Percentiles rank a stretch among this genome's conserved stretches.
Evolutionary conservation across 495 filamentous ascomycete species (phyloP).

Genomic region (Filosporella fistucella): DNA sequence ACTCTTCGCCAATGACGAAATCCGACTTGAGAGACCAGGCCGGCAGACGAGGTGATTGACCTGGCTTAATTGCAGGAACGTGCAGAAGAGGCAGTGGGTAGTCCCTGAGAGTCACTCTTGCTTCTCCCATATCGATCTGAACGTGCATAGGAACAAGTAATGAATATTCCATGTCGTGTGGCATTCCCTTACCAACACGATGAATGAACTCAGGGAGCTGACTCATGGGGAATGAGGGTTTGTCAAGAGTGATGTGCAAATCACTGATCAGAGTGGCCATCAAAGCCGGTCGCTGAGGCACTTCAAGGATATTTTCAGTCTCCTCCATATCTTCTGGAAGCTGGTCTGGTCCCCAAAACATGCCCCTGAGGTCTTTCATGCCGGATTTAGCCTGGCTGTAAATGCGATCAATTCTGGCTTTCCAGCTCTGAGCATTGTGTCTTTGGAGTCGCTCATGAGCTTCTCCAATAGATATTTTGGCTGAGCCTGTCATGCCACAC

Average conservation of each 20-base stretch:
- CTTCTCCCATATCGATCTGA: constrained; percentile 88
- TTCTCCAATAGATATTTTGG: constrained; percentile 65
- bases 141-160: constrained; percentile 87
- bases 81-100: constrained; percentile 93
- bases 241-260: constrained; percentile 80
- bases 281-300: constrained; percentile 81
- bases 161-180: constrained; percentile 81
- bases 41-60: constrained; percentile 74
- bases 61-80: constrained; percentile 74
- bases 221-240: constrained; percentile 81
- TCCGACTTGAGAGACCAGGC: constrained; percentile 83
- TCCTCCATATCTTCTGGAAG: constrained; percentile 76
- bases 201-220: constrained; percentile 81
- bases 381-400: constrained; percentile 63
- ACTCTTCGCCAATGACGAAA: constrained; percentile 97
- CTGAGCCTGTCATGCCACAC: constrained; percentile 58
- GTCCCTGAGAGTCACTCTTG: constrained; percentile 76
- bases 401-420: constrained; percentile 77
- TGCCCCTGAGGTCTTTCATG: constrained; percentile 72
- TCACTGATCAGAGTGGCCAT: constrained; percentile 80
- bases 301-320: constrained; percentile 77
- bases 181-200: constrained; percentile 92
- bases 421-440: constrained; percentile 89
- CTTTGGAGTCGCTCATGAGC: constrained; percentile 71
- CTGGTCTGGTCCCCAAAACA: constrained; percentile 83